Conservation (phyloP, 2,329 filamentous ascomycete species). For the Helicocarpus griseus region DNA sequence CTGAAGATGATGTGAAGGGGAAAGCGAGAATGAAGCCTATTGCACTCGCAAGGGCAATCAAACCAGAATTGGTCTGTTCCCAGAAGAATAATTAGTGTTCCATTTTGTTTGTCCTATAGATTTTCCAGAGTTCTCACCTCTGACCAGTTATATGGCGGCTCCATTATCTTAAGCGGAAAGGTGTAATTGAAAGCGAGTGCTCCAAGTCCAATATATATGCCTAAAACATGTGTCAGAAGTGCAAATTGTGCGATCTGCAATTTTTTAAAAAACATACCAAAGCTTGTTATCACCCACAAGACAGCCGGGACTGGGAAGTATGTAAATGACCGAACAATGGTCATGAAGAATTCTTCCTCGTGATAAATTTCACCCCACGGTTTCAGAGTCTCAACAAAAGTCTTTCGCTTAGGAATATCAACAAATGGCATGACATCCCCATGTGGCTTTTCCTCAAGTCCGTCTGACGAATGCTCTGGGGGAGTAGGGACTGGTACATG, state of each 20-base stretch:
- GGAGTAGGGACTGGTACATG: conserved; percentile 13
- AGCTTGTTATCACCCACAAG: conserved; percentile 43
- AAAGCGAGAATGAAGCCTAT: conserved; percentile 33
- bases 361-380: conserved; percentile 36
- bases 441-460: conserved; percentile 9
- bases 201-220: conserved; percentile 40
- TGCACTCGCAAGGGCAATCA: conserved; percentile 34
- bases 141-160: conserved; percentile 39
- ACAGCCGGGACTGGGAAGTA: conserved; percentile 41
- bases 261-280: too few species aligned
- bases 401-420: conserved; percentile 28
- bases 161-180: conserved; percentile 40
- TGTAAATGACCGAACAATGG: conserved; percentile 37
- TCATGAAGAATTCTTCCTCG: conserved; percentile 37
- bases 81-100: not conserved
- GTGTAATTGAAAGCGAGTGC: conserved; percentile 43
- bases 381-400: conserved; percentile 34
- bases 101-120: not conserved
- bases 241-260: too few species aligned
- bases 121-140: conserved; percentile 19
- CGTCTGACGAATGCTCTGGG: not conserved
- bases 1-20: conserved; percentile 35
- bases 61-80: conserved; percentile 33
- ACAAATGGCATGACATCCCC: conserved; percentile 18
- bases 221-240: conserved; percentile 10